These are phyloP conservation scores for Trichosanthes cucumerina DNA, from an alignment of 306 rosid genomes.

Conservation along the genomic window DNA sequence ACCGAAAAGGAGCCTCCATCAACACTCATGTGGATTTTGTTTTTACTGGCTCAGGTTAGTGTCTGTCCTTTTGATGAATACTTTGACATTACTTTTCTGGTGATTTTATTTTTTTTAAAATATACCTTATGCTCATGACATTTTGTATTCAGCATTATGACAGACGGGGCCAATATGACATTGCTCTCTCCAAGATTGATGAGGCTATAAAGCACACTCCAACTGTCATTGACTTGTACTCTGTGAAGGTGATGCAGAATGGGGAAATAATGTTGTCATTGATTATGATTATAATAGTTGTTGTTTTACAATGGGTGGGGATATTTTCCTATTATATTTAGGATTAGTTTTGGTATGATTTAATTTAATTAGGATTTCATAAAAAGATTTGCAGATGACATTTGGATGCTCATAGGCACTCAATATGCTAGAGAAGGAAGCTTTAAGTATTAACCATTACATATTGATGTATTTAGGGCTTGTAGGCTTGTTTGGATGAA, in stretches of 20 bases:
- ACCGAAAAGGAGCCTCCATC: conserved; percentile 84
- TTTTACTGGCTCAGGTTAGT: conserved; percentile 87
- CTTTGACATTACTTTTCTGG: neutral
- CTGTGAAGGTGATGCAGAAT: conserved; percentile 58
- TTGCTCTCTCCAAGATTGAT: conserved; percentile 69
- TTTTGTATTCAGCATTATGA: conserved; percentile 78
- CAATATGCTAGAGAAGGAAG: neutral
- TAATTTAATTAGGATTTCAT: neutral
- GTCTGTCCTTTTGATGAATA: conserved; percentile 1
- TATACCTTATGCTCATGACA: conserved; percentile 13
- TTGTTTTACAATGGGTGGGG: neutral
- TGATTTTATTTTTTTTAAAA: neutral
- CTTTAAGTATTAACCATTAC: neutral
- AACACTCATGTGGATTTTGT: conserved; percentile 87
- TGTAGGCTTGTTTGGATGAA: neutral
- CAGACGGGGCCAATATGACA: conserved; percentile 68
- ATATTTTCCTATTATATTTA: neutral
- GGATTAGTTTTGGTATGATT: neutral
- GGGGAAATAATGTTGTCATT: neutral
- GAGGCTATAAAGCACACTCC: conserved; percentile 92
- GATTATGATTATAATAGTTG: neutral
- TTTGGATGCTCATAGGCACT: neutral
- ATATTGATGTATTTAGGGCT: neutral
- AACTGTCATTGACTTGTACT: conserved; percentile 90
- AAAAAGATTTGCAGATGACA: neutral